These are phyloP conservation scores for Kappamyces sp. DNA, from an alignment of 192 early-diverging fungal species.

Conservation along the genomic window DNA sequence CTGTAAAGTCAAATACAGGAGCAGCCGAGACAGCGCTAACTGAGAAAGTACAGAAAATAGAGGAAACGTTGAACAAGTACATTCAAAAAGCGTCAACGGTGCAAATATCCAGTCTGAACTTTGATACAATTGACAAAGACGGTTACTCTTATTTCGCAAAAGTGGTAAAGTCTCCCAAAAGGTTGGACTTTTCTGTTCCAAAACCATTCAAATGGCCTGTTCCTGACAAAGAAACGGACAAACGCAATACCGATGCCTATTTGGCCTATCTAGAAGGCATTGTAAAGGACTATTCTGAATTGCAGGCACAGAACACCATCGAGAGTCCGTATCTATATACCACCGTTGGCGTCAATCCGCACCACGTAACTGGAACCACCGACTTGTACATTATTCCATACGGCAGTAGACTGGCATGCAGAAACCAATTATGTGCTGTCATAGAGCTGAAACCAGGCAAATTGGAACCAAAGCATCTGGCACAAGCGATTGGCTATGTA, in stretches of 20 bases:
- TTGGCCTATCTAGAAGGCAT: not conserved
- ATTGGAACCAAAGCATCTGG: not conserved
- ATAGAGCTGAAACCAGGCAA: conserved; percentile 1
- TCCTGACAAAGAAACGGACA: not conserved
- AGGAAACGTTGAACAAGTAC: conserved; percentile 1
- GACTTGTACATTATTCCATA: not conserved
- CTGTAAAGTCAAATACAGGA: too few species aligned
- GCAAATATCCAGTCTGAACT: conserved; percentile 3
- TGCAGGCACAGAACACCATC: not conserved
- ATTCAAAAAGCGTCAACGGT: not conserved
- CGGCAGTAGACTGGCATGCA: not conserved
- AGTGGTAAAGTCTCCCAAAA: not conserved
- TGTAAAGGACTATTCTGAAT: not conserved
- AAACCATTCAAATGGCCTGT: not conserved
- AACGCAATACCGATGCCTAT: conserved; percentile 1
- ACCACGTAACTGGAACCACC: not conserved
- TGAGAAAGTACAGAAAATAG: too few species aligned
- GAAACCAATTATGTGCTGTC: conserved; percentile 1
- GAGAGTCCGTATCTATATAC: not conserved
- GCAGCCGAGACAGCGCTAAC: too few species aligned
- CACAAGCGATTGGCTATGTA: conserved; percentile 1
- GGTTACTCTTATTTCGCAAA: not conserved
- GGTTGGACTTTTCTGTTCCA: not conserved
- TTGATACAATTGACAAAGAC: not conserved
- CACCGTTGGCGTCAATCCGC: not conserved